Percentiles rank a stretch among this genome's conserved stretches.
These are phyloP conservation scores for Dichotomopilus funicola DNA, from an alignment of 2,329 filamentous ascomycete genomes.

Conservation along the genomic window DNA sequence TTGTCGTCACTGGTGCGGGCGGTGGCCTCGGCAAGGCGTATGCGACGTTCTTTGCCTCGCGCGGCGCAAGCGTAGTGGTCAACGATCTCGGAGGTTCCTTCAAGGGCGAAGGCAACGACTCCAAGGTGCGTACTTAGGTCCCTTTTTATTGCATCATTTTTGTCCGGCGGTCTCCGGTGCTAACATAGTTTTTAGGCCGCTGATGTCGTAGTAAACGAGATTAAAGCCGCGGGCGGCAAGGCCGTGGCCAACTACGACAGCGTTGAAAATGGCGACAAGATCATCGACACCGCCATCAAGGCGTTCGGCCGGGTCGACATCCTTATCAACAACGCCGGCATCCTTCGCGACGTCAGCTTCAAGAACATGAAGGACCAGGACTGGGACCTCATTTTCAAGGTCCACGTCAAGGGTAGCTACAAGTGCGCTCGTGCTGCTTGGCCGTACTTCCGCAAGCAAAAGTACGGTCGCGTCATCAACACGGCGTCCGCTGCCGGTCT, in stretches of 20 bases:
- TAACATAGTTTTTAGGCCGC: slow-evolving; percentile 51
- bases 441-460: slow-evolving; percentile 98
- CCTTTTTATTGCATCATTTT: neutral
- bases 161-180: neutral
- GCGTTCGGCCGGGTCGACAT: slow-evolving; percentile 83
- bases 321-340: slow-evolving; percentile 96
- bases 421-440: slow-evolving; percentile 93
- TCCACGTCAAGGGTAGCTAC: slow-evolving; percentile 90
- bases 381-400: slow-evolving; percentile 91
- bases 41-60: slow-evolving; percentile 80
- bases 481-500: slow-evolving; percentile 93
- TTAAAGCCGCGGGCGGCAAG: slow-evolving; percentile 83
- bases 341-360: slow-evolving; percentile 90
- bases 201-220: slow-evolving; percentile 76
- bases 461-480: slow-evolving; percentile 95
- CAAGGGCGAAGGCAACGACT: slow-evolving; percentile 83
- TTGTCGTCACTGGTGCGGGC: slow-evolving; percentile 81
- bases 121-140: slow-evolving; percentile 57
- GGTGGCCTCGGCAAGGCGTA: slow-evolving; percentile 78
- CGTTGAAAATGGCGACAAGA: slow-evolving; percentile 87
- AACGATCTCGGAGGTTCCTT: slow-evolving; percentile 92
- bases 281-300: slow-evolving; percentile 83
- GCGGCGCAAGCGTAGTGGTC: slow-evolving; percentile 72
- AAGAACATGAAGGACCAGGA: slow-evolving; percentile 98
- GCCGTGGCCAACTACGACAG: slow-evolving; percentile 96